phyloP scores from a whole-genome alignment of 176 grass and related monocot species.

The Musa beccarii region DNA sequence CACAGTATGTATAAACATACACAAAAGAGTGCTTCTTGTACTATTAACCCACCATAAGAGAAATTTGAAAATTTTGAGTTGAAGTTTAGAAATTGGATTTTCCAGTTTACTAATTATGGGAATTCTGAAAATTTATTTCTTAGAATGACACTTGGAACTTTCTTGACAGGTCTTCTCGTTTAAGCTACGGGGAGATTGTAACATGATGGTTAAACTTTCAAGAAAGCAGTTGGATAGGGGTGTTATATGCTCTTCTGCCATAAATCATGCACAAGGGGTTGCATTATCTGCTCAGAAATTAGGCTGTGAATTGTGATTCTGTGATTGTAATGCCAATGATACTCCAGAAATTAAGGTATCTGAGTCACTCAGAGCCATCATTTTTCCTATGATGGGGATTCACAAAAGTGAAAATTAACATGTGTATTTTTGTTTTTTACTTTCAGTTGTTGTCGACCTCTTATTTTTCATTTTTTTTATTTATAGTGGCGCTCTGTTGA shows the following conservation, averaged over 20 bases:
- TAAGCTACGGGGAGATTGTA: slow-evolving; percentile 86
- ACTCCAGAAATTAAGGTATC: slow-evolving; percentile 97
- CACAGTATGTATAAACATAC: no score
- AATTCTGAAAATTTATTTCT: not conserved
- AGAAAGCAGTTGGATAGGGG: slow-evolving; percentile 63
- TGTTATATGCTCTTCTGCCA: slow-evolving; percentile 89
- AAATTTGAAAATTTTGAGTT: not conserved
- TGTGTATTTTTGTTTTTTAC: not conserved
- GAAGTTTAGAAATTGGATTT: not conserved
- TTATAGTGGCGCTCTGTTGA: slow-evolving; percentile 85
- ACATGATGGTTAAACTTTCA: slow-evolving; percentile 93
- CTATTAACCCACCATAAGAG: no score
- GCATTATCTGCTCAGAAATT: slow-evolving; percentile 73
- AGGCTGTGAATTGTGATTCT: slow-evolving; percentile 41
- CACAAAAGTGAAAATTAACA: no score
- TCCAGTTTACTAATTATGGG: not conserved
- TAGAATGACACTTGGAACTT: not conserved
- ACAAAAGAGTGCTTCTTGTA: no score
- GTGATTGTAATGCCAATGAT: slow-evolving; percentile 95
- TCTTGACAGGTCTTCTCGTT: slow-evolving; percentile 81
- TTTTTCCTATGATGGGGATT: not conserved
- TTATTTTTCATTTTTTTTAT: slow-evolving; percentile 9
- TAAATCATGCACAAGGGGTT: slow-evolving; percentile 97
- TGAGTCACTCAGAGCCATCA: not conserved
- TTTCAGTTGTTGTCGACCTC: not conserved